Percentiles rank a stretch among this genome's conserved stretches.
Conservation (phyloP, 345 rosid species). For the Microthlaspi erraticum region DNA sequence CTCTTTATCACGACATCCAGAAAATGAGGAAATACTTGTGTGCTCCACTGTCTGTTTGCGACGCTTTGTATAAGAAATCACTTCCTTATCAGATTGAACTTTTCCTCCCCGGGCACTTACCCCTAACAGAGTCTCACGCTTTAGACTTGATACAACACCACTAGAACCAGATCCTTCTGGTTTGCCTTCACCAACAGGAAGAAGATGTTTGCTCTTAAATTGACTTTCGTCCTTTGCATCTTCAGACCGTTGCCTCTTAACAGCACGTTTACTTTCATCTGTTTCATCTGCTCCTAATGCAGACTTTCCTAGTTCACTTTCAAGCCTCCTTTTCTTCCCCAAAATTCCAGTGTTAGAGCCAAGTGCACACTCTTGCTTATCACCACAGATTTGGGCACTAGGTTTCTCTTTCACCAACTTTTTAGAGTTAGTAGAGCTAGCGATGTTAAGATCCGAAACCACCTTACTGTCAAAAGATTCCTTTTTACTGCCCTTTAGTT, state of each 20-base stretch:
- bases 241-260: constrained; percentile 58
- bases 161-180: constrained; percentile 42
- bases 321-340: constrained; percentile 50
- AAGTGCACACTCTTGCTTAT: constrained; percentile 33
- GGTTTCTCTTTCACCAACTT: constrained; percentile 46
- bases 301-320: constrained; percentile 52
- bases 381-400: constrained; percentile 44
- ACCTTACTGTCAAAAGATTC: constrained; percentile 42
- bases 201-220: constrained; percentile 43
- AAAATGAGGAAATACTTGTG: constrained; percentile 56
- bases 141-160: constrained; percentile 36
- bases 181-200: constrained; percentile 45
- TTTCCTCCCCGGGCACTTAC: constrained; percentile 48
- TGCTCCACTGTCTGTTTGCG: constrained; percentile 65
- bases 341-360: constrained; percentile 41
- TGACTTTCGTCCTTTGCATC: constrained; percentile 46
- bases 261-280: constrained; percentile 49
- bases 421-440: constrained; percentile 48
- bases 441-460: constrained; percentile 42
- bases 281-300: constrained; percentile 47
- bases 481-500: constrained; percentile 46
- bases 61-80: constrained; percentile 62
- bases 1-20: constrained; percentile 50
- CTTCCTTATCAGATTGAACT: constrained; percentile 60
- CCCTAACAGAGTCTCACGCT: constrained; percentile 49